These are phyloP conservation scores for Hypoxylon sp. DNA, from an alignment of 2,329 filamentous ascomycete species.

Conservation along the genomic window DNA sequence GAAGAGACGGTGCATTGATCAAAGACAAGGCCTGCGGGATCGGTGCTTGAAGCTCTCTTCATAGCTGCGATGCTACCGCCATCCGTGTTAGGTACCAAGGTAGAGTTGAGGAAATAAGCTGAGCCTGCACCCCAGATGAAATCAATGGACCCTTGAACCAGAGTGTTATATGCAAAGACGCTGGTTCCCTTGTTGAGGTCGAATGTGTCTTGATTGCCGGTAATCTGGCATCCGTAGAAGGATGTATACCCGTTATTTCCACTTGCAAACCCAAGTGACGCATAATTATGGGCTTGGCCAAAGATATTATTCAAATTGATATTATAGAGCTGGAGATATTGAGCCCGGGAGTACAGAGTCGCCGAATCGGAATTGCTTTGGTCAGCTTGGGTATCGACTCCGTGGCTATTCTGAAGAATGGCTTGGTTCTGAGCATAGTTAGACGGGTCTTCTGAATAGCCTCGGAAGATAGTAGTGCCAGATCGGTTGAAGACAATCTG, in stretches of 20 bases:
- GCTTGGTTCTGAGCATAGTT: conserved; percentile 29
- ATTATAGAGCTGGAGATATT: conserved; percentile 29
- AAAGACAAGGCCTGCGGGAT: conserved; percentile 20
- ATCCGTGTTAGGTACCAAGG: conserved; percentile 24
- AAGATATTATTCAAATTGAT: conserved; percentile 37
- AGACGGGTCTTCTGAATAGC: conserved; percentile 28
- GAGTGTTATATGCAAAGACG: conserved; percentile 33
- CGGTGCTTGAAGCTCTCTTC: conserved; percentile 24
- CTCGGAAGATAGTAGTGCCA: conserved; percentile 37
- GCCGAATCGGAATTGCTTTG: conserved; percentile 38
- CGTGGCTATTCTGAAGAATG: conserved; percentile 26
- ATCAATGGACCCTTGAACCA: conserved; percentile 32
- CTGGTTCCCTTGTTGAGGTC: conserved; percentile 22
- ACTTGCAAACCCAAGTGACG: conserved; percentile 31
- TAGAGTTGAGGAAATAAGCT: conserved; percentile 31
- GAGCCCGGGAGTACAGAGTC: conserved; percentile 30
- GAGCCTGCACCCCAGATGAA: conserved; percentile 36
- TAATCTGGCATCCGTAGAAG: conserved; percentile 34
- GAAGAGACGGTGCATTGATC: conserved; percentile 30
- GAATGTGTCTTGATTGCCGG: conserved; percentile 39
- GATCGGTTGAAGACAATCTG: conserved; percentile 36
- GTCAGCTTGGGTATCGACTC: conserved; percentile 36
- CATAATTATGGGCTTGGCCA: conserved; percentile 28
- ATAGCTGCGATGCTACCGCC: conserved; percentile 25
- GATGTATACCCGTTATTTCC: conserved; percentile 29